A percentile compares a stretch with the other conserved stretches of the same genome.
These are phyloP conservation scores for Cercospora sesami DNA, from an alignment of 2,329 filamentous ascomycete genomes.

Conservation along the genomic window DNA sequence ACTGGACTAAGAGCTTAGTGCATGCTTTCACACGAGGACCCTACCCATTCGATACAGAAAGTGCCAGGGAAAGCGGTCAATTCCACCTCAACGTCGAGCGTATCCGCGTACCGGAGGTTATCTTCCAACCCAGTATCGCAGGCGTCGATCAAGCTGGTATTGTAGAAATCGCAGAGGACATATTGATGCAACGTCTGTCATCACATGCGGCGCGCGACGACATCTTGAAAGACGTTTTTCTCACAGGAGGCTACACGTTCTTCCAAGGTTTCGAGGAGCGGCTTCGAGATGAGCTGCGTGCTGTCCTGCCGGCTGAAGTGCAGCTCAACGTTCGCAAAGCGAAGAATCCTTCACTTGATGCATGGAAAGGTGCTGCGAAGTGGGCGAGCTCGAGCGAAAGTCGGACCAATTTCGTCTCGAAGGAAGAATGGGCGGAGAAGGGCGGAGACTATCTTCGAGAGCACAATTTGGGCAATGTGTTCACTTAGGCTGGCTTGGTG, in stretches of 20 bases:
- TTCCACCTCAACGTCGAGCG: constrained; percentile 98
- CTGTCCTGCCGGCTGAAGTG: constrained; percentile 68
- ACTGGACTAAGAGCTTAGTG: constrained; percentile 90
- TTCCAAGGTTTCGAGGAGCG: constrained; percentile 86
- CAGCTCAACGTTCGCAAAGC: constrained; percentile 72
- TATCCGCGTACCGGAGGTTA: constrained; percentile 98
- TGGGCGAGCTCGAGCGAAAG: constrained; percentile 69
- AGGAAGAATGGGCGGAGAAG: constrained; percentile 86
- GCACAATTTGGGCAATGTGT: constrained; percentile 48
- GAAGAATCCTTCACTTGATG: constrained; percentile 75
- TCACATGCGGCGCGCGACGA: constrained; percentile 60
- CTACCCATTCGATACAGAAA: constrained; percentile 78
- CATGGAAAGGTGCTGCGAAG: constrained; percentile 87
- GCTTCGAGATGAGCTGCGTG: constrained; percentile 68
- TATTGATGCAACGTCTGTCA: constrained; percentile 75
- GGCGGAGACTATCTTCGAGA: constrained; percentile 88
- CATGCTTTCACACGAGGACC: constrained; percentile 90
- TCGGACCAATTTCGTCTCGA: constrained; percentile 66
- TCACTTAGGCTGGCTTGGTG: constrained; percentile 1
- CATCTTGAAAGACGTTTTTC: constrained; percentile 81
- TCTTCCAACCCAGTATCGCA: constrained; percentile 97
- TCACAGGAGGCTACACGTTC: constrained; percentile 89
- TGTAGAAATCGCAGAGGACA: constrained; percentile 86
- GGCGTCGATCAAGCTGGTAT: constrained; percentile 97
- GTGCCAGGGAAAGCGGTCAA: constrained; percentile 78